Base-by-base conservation (phyloP, 2,329 filamentous ascomycete species). In the Calonectria honghensis region DNA sequence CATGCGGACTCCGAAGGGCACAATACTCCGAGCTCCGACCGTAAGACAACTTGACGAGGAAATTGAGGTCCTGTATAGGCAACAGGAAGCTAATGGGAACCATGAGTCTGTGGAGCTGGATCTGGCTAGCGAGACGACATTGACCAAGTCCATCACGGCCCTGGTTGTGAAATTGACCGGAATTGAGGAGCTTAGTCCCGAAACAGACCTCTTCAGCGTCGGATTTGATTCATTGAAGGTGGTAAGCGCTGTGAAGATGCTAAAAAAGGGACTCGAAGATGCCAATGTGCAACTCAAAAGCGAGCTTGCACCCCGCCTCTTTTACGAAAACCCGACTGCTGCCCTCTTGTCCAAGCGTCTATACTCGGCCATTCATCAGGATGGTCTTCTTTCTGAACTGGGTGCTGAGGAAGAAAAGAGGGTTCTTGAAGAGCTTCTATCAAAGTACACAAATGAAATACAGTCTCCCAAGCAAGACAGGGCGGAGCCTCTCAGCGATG, bases 151-250 rank as follows among this genome's bases (percentile, higher is more conserved):
- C 4, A 52, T 73, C 10, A 9, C 31, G 18, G 16, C 20, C 2
- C 48, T 73, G 10, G 20, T 57, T 2, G 29, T 18, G 0, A n/a
- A 20, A 4, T 52, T 64, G 4, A 54, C 48, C 0, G 48, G 52
- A 29, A 14, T 20, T 3, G 20, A 45, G 13, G 16, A 16, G 1
- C 13, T 73, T 11, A n/a, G 27, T 2, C 4, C 18, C 3, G 65
- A 48, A 7, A 48, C 54, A 6, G 65, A 73, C 14, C 48, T 73
- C 4, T 73, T 73, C 14, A 48, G 13, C 13, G 16, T 27, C 6
- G 65, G 70, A 0, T 54, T 73, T 27, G 65, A 73, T 27, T 73
- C 70, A 1, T 45, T 73, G 29, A 39, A 24, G n/a, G 65, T 68
- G 3, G n/a, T 68, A 3, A 51, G 27, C n/a, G 24, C 27, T 2